Conservation (phyloP, 2,329 filamentous ascomycete species). For the Fusarium dlaminii region DNA sequence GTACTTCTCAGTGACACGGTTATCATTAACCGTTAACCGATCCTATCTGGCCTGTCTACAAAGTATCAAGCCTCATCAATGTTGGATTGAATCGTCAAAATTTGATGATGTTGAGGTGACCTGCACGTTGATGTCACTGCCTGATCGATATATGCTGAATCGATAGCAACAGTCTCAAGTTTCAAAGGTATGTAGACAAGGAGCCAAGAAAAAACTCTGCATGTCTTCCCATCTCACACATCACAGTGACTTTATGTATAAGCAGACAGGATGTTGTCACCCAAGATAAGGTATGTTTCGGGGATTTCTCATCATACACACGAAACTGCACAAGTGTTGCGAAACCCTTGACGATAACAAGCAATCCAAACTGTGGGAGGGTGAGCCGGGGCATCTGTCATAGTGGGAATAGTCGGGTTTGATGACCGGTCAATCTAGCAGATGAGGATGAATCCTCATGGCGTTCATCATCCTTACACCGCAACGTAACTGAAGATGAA, state of each 20-base stretch:
- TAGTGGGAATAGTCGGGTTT: conserved; percentile 40
- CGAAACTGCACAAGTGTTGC: not conserved
- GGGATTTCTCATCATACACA: not conserved
- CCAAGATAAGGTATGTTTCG: conserved; percentile 2
- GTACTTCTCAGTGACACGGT: conserved; percentile 1
- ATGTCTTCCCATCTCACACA: not conserved
- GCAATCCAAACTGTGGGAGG: not conserved
- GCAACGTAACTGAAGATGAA: conserved; percentile 1
- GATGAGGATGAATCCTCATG: not conserved
- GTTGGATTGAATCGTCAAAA: not conserved
- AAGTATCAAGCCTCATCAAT: not conserved
- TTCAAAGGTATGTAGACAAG: not conserved
- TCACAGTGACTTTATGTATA: not conserved
- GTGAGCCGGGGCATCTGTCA: conserved; percentile 10
- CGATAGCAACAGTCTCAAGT: not conserved
- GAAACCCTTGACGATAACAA: not conserved
- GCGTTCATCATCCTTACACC: conserved; percentile 24
- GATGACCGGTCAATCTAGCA: not conserved
- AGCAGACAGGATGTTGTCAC: not conserved
- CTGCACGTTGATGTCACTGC: not conserved
- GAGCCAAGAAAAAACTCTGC: not conserved
- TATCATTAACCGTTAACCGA: conserved; percentile 32
- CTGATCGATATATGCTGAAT: not conserved
- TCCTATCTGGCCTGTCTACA: not conserved
- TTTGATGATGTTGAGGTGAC: not conserved